These are phyloP conservation scores for Phaeosphaeriaceae sp. DNA, from an alignment of 2,329 filamentous ascomycete species.

Conservation along the genomic window DNA sequence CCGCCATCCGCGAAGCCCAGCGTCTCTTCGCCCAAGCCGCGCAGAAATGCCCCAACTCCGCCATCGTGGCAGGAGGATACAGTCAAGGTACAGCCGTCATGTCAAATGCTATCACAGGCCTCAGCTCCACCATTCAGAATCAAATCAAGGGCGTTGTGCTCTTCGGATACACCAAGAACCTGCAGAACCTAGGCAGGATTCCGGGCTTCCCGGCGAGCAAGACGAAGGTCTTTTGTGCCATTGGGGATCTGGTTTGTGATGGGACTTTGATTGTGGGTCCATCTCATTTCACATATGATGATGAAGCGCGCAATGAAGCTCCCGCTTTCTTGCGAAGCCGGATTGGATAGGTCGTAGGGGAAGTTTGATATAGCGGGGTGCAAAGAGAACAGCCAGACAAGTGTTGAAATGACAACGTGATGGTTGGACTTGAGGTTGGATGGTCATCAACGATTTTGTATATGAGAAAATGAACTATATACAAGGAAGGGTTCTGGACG, in stretches of 20 bases:
- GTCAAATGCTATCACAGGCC: conserved; percentile 34
- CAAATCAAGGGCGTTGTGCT: conserved; percentile 45
- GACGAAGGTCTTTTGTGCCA: conserved; percentile 42
- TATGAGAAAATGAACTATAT: too few species aligned
- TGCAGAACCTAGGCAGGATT: conserved; percentile 44
- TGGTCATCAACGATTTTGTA: too few species aligned
- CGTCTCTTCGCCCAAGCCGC: conserved; percentile 43
- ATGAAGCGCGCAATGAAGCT: conserved; percentile 27
- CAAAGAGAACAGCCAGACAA: too few species aligned
- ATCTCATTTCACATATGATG: conserved; percentile 38
- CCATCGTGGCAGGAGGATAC: conserved; percentile 48
- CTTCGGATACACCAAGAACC: conserved; percentile 48
- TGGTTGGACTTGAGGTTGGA: too few species aligned
- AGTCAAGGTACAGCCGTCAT: conserved; percentile 49
- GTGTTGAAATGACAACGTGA: too few species aligned
- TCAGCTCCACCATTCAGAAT: conserved; percentile 31
- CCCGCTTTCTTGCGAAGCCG: conserved; percentile 14
- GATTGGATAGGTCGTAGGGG: too few species aligned
- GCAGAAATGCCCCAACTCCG: conserved; percentile 45
- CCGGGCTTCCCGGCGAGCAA: conserved; percentile 37
- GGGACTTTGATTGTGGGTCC: conserved; percentile 38
- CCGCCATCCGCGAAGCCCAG: conserved; percentile 39
- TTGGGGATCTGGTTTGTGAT: conserved; percentile 39
- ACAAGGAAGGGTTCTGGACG: too few species aligned
- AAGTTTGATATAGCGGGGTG: too few species aligned